Conservation (phyloP, 345 rosid species). For the rapeseed (Brassica napus) region Da-Ae NC_063437.1:12042501-12043000, state of each 20-base stretch:
- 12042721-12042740: slow-evolving; percentile 79
- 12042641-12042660: slow-evolving; percentile 66
- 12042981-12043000: slow-evolving; percentile 82
- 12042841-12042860: slow-evolving; percentile 87
- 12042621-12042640: slow-evolving; percentile 75
- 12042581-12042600: background rate
- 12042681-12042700: slow-evolving; percentile 91
- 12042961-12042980: slow-evolving; percentile 99
- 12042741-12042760: slow-evolving; percentile 75
- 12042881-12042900: slow-evolving; percentile 65
- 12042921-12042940: slow-evolving; percentile 48
- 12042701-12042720: slow-evolving; percentile 77
- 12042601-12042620: slow-evolving; percentile 46
- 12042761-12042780: background rate
- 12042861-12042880: slow-evolving; percentile 92
- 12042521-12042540: background rate
- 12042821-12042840: slow-evolving; percentile 49
- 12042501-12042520: background rate
- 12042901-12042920: slow-evolving; percentile 88
- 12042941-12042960: slow-evolving; percentile 66
- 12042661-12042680: slow-evolving; percentile 79
- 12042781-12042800: background rate
- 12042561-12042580: background rate
- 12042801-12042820: slow-evolving; percentile 13
- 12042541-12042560: background rate